Base-by-base conservation (phyloP, 2,329 filamentous ascomycete species). In the Aspergillus ibericus region DNA sequence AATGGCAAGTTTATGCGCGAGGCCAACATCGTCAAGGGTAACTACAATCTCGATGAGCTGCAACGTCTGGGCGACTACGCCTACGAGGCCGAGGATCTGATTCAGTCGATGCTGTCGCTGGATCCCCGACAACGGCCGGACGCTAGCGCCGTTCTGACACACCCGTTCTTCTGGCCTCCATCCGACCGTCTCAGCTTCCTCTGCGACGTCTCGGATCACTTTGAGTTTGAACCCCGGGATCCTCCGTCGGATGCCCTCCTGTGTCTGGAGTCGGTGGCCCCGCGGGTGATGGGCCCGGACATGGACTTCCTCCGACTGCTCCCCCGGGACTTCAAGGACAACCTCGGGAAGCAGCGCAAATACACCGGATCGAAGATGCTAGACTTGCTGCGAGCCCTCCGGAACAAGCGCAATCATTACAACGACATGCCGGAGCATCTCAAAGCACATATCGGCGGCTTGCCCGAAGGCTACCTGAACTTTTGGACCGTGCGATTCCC, bases 351-450 rank as follows among this genome's bases (percentile, higher is more conserved):
- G 77, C 93, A 98, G 77, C 86, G 93, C 70, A 97, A 96, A 76
- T 99, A 99, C 76, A 95, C 90, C 0, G 93, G 93, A 0, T 84
- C 85, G 1, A 85, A 87, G 48, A 84, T 99, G 71, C 78, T 99
- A 55, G 95, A 99, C 75, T 81, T 99, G 20, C 79, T 99, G 18
- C 85, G 95, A 1, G 95, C 93, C 1, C 80, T 99, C 56, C 83
- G 95, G 22, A 99, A 99, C 77, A 99, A 99, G 84, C 91, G 90
- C 68, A 96, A 98, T 64, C 95, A 99, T 72, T 99, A 97, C 73
- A 93, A 96, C 70, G 95, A 99, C 73, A 93, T 99, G 91, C 84
- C 90, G 6, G 90, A 93, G 13, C 79, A 86, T 50, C 83, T 96
- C 62, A 93, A 88, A 76, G 80, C 81, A 51, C 81, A 83, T 66